A percentile compares a stretch with the other conserved stretches of the same genome.
Conservation (phyloP, 2,329 filamentous ascomycete genomes). For the Sarocladium strictum region DNA sequence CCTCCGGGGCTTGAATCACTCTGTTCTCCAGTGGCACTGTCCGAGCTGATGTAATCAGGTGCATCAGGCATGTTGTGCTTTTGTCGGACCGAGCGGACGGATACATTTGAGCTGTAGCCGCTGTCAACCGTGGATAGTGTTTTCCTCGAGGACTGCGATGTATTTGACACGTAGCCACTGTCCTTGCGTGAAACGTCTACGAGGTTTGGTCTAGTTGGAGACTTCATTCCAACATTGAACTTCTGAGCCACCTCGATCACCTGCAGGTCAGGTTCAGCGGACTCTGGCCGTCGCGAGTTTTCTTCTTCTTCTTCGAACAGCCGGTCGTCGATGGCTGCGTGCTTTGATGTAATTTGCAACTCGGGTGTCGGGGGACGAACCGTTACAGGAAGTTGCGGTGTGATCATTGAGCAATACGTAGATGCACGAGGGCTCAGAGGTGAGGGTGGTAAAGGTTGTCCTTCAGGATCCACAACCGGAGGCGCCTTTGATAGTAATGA, state of each 20-base stretch:
- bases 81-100: conserved; percentile 39
- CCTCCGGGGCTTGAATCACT: too few species aligned
- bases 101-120: conserved; percentile 56
- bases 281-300: conserved; percentile 20
- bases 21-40: too few species aligned
- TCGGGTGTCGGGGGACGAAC: conserved; percentile 20
- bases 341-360: conserved; percentile 41
- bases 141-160: conserved; percentile 34
- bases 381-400: conserved; percentile 6
- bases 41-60: conserved; percentile 8
- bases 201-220: conserved; percentile 32
- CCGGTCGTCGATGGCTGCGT: conserved; percentile 40
- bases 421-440: conserved; percentile 1
- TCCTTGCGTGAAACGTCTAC: conserved; percentile 28
- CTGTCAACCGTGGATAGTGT: conserved; percentile 53
- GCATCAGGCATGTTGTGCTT: conserved; percentile 1
- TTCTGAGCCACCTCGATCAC: conserved; percentile 34
- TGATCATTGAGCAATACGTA: not conserved
- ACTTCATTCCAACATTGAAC: conserved; percentile 1
- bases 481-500: not conserved
- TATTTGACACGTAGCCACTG: conserved; percentile 44
- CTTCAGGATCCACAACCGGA: too few species aligned
- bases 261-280: conserved; percentile 25
- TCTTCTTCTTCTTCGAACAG: conserved; percentile 35
- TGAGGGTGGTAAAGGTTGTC: not conserved